Base-by-base conservation (phyloP, 1,284 basidiomycete species). In the Boletellus deceptivus region DNA sequence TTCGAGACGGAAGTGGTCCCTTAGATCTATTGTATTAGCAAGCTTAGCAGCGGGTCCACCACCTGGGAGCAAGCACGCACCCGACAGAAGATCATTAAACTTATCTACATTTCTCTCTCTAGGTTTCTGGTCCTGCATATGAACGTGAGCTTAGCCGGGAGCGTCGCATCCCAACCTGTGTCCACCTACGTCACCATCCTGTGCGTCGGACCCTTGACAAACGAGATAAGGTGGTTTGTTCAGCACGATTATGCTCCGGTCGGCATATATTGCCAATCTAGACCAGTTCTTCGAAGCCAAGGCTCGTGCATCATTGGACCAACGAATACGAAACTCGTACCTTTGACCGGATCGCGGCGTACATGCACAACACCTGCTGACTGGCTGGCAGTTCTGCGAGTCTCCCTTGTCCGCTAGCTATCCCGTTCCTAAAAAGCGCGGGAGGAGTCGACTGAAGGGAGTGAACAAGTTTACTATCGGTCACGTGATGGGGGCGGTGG, bases 171-270 rank as follows among this genome's bases (percentile, higher is more conserved):
- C 44, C 48, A 50, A 37, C 22, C 46, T 42, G 53, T 46, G 44
- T 42, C 25, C 31, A 55, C 63, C 18, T 41, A 68, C 60, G n/a
- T 55, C 47, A 27, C 46, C 52, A 39, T 53, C 40, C 43, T 67
- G 64, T 52, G 16, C 41, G 36, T 57, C 54, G 17, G 54, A 59
- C 46, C 71, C 64, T 62, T 88, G 86, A 44, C 79, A 79, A 18
- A 83, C 63, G 35, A 87, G 71, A 18, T 76, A 79, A 10, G 77
- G 72, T 0, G 84, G 82, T 60, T 88, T 88, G 60, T 86, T 83
- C 41, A 86, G 54, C 13, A 84, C 75, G 18, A 84, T 69, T 13
- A 82, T 49, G 9, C 72, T 70, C 29, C 73, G 72, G 68, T 86
- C 84, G 46, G 75, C 70, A 59, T 84, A 86, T 9, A 81, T 52